A percentile compares a stretch with the other conserved stretches of the same genome.
These are phyloP conservation scores for Arthroderma sp. DNA, from an alignment of 2,329 filamentous ascomycete genomes.

Conservation along the genomic window DNA sequence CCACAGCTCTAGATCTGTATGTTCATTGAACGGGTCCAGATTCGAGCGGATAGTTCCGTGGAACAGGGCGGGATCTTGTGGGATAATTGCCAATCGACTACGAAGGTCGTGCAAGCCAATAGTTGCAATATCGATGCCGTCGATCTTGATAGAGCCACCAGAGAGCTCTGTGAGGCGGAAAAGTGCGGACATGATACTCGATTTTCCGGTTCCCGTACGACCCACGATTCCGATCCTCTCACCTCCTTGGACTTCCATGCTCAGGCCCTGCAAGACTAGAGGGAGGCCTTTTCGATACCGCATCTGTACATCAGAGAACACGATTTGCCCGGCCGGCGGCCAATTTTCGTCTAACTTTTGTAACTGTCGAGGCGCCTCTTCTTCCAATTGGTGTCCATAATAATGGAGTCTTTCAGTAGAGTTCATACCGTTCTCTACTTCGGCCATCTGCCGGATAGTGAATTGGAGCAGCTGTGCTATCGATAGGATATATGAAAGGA, in stretches of 20 bases:
- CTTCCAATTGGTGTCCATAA: slow-evolving; percentile 74
- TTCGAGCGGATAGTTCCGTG: slow-evolving; percentile 32
- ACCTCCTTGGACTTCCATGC: slow-evolving; percentile 31
- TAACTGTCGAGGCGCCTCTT: slow-evolving; percentile 75
- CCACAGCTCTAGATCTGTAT: slow-evolving; percentile 36
- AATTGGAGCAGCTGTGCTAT: slow-evolving; percentile 97
- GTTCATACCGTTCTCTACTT: slow-evolving; percentile 98
- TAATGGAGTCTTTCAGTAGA: slow-evolving; percentile 82
- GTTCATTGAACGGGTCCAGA: slow-evolving; percentile 33
- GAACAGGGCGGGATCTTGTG: slow-evolving; percentile 34
- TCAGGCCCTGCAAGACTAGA: slow-evolving; percentile 56
- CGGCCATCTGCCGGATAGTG: slow-evolving; percentile 80
- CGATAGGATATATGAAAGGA: slow-evolving; percentile 81
- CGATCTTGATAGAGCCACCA: slow-evolving; percentile 29
- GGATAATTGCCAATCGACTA: slow-evolving; percentile 32
- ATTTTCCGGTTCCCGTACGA: slow-evolving; percentile 34
- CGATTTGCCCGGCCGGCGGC: slow-evolving; percentile 75
- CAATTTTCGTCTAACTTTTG: slow-evolving; percentile 57
- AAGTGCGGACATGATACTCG: slow-evolving; percentile 33
- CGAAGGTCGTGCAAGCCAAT: slow-evolving; percentile 31
- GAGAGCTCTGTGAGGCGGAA: slow-evolving; percentile 33
- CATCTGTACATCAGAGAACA: slow-evolving; percentile 65
- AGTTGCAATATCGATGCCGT: slow-evolving; percentile 30
- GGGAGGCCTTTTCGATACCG: slow-evolving; percentile 60
- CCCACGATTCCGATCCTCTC: slow-evolving; percentile 38